Conservation (phyloP, 306 rosid species). For the Rubus parviflorus region DNA sequence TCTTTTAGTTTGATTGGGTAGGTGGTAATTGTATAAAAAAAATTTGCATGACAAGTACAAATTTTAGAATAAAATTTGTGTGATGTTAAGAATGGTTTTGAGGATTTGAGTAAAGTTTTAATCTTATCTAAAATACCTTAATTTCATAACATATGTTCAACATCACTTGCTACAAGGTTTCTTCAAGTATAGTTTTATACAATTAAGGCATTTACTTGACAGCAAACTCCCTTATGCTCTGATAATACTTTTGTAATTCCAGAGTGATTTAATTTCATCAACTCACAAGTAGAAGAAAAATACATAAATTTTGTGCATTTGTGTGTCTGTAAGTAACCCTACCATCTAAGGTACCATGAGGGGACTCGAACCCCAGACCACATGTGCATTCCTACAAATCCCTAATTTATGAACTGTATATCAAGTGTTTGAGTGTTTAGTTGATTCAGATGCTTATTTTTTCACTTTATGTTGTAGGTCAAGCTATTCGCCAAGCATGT, state of each 20-base stretch:
- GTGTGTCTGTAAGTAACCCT: no score
- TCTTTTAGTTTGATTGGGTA: no score
- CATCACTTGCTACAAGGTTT: not conserved
- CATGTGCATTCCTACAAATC: no score
- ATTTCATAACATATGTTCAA: not conserved
- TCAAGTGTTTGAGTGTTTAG: not conserved
- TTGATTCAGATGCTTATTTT: not conserved
- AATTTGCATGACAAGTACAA: not conserved
- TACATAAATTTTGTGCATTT: no score
- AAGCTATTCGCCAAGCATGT: slow-evolving; percentile 72
- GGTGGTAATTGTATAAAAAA: not conserved
- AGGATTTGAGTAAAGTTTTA: not conserved
- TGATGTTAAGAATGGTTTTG: not conserved
- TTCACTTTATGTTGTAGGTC: slow-evolving; percentile 51
- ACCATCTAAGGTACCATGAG: not conserved
- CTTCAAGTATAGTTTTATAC: not conserved
- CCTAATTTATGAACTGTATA: not conserved
- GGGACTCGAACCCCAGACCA: not conserved
- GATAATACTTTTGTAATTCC: not conserved
- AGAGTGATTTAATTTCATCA: not conserved
- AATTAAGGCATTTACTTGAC: not conserved
- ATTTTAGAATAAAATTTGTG: not conserved
- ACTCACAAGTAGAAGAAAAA: no score
- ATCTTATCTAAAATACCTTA: not conserved
- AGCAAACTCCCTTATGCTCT: not conserved